These are phyloP conservation scores for Discostella pseudostelligera DNA, from an alignment of 108 stramenopile species.

Conservation along the genomic window DNA sequence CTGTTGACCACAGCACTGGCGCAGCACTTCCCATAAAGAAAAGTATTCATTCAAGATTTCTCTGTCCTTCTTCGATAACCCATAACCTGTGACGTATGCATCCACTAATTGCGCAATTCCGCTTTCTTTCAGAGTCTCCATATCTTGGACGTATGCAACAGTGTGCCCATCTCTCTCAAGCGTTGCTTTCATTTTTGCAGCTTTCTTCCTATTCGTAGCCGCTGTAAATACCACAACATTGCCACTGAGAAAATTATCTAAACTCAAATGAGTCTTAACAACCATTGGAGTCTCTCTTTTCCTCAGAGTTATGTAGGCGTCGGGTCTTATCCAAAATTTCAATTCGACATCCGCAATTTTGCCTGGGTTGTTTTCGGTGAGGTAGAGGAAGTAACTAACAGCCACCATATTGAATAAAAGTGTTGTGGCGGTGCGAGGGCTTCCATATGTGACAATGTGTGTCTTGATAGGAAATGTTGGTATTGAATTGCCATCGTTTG, in stretches of 20 bases:
- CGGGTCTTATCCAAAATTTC: constrained; percentile 10
- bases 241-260: constrained; percentile 13
- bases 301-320: constrained; percentile 2
- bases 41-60: constrained; percentile 27
- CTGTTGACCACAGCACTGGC: constrained; percentile 47
- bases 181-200: constrained; percentile 5
- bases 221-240: constrained; percentile 34
- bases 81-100: constrained; percentile 29
- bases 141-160: constrained; percentile 44
- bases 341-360: constrained; percentile 16
- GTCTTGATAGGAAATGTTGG: constrained; percentile 16
- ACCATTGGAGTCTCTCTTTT: constrained; percentile 8
- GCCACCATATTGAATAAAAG: constrained; percentile 43
- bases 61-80: constrained; percentile 14
- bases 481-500: neutral
- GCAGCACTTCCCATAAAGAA: constrained; percentile 42
- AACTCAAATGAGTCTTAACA: constrained; percentile 28
- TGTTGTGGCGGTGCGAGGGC: constrained; percentile 40
- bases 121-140: constrained; percentile 25
- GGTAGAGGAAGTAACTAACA: constrained; percentile 37
- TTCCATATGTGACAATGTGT: constrained; percentile 37
- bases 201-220: constrained; percentile 25
- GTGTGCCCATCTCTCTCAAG: constrained; percentile 23
- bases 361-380: constrained; percentile 12
- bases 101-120: constrained; percentile 21